Evolutionary conservation across 2,329 filamentous ascomycete species (phyloP), one percentile per base, ranked within the genome.

Genomic region (Fusarium illudens): DNA sequence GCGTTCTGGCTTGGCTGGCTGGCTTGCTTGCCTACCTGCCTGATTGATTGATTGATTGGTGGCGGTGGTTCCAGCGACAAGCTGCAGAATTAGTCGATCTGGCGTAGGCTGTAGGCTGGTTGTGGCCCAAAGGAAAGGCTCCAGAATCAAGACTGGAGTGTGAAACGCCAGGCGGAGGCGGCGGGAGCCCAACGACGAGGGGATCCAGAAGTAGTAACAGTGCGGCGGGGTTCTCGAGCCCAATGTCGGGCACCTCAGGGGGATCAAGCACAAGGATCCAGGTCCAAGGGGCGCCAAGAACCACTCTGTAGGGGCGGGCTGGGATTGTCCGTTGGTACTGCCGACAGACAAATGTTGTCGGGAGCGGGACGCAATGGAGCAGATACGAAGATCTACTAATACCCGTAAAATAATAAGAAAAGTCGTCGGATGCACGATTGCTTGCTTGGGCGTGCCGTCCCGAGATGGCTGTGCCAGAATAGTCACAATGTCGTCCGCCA

Each of bases 1-100:
- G 44, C 46, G 55, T 65, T 50, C 62, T 67, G 55, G 62, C 53
- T 60, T 69, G 67, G 57, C 63, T 67, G 61, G 64, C 46, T 42
- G 36, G 55, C 44, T 64, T 65, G 39, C 48, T 51, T 66, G 57
- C 22, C 39, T 44, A n/a, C 39, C 39, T 46, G 22, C 39, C 22
- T 46, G 39, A 46, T 46, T 44, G 39, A 33, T 67, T 37, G 54
- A 61, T 37, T 62, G 60, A 68, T 64, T 64, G 66, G 64, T 34
- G 59, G 62, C 33, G 55, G 49, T 33, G 49, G 37, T 58, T 48
- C 51, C 54, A 44, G 62, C 34, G 33, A 64, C 34, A 58, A 49
- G 34, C 52, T 58, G 59, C 32, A 56, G 60, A 50, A 48, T 55
- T 62, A 60, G 64, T 64, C 29, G 54, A 48, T 55, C 20, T 39